Evolutionary conservation across 192 early-diverging fungal species (phyloP).

Genomic region (Coemansia sp.): DNA sequence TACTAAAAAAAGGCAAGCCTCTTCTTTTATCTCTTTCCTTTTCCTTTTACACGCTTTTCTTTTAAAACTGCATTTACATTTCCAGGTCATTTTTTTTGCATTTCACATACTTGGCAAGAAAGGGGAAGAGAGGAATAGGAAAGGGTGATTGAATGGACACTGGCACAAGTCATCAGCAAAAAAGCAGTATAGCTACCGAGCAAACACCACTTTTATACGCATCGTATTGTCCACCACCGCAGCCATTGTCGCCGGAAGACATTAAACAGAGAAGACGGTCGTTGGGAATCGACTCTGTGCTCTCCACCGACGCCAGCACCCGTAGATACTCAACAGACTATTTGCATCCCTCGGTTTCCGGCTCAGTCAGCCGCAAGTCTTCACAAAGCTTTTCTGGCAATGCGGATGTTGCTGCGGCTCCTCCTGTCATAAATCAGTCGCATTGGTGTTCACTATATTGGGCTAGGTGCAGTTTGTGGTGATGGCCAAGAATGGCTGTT

Average conservation of each 20-base stretch:
- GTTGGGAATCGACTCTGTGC: conserved; percentile 28
- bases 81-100: no score
- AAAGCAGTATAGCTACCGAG: neutral
- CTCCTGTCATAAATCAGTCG: neutral
- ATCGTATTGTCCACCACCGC: conserved; percentile 39
- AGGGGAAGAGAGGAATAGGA: neutral
- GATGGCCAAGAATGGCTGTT: no score
- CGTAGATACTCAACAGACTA: conserved; percentile 1
- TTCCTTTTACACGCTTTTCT: neutral
- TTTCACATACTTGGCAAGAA: neutral
- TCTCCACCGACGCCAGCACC: conserved; percentile 12
- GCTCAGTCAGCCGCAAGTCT: conserved; percentile 2
- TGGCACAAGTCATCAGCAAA: neutral
- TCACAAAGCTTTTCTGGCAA: conserved; percentile 8
- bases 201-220: conserved; percentile 13
- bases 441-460: no score
- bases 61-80: no score
- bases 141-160: neutral
- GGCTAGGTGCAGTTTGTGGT: no score
- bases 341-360: neutral
- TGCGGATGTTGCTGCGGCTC: neutral
- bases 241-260: conserved; percentile 44
- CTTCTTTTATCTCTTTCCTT: neutral
- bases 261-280: conserved; percentile 41
- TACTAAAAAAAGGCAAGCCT: neutral